Base-by-base conservation (phyloP, 2,329 filamentous ascomycete species). In the Fusarium goolgardi region DNA sequence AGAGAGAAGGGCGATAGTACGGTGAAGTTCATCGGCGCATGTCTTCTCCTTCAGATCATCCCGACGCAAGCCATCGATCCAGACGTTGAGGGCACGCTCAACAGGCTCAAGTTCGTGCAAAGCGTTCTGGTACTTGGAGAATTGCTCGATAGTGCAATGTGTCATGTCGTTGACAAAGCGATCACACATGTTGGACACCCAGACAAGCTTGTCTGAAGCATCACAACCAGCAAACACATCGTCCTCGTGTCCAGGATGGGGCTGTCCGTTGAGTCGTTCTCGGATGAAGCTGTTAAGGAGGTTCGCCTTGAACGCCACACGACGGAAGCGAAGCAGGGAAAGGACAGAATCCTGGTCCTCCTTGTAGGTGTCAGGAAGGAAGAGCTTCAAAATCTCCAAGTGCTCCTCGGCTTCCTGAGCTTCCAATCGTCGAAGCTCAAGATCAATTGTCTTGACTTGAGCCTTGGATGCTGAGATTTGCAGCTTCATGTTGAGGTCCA, bases 401-500 rank as follows among this genome's bases (percentile, higher is more conserved):
- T 98, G 94, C 76, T 97, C 92, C 39, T 89, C 86, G 3, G 94
- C 92, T 81, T 98, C 93, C 72, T 96, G 91, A 0, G 94, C 94
- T 72, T 97, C 93, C 75, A 98, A 86, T 58, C 91, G 90, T 54
- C 91, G 88, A 59, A 98, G 83, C 77, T 98, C 94, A 31, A 97
- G 84, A 70, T 97, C 94, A 65, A 99, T 97, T 0, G 94, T 94
- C 82, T 97, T 98, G 74, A 93, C 90, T 77, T 97, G 95, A 4
- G 95, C 91, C 82, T 97, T 97, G 40, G 93, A 88, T 13, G 94
- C 94, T 15, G 94, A 96, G 57, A 92, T 87, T 75, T 97, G 95
- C 43, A 99, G 86, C 80, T 97, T 96, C 86, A 95, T 88, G 78
- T 98, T 98, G 45, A 99, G 86, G 75, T 99, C 95, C 88, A 97